Evolutionary conservation across 306 rosid species (phyloP).

Genomic region (apple (Malus domestica)): ASM211411v1 NC_041804.1:707501-708000

Average conservation of each 20-base stretch:
- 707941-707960: slow-evolving; percentile 5
- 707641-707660: background rate
- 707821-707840: slow-evolving; percentile 70
- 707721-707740: slow-evolving; percentile 41
- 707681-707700: background rate
- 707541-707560: too few relatives aligned
- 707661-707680: background rate
- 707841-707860: slow-evolving; percentile 86
- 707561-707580: too few relatives aligned
- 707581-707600: background rate
- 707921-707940: slow-evolving; percentile 44
- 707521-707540: too few relatives aligned
- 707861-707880: slow-evolving; percentile 96
- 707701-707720: background rate
- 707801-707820: slow-evolving; percentile 73
- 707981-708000: background rate
- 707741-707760: slow-evolving; percentile 94
- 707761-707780: slow-evolving; percentile 97
- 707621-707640: too few relatives aligned
- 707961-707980: slow-evolving; percentile 4
- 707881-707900: slow-evolving; percentile 96
- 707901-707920: slow-evolving; percentile 91
- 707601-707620: background rate
- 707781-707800: slow-evolving; percentile 81
- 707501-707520: too few relatives aligned